Base-by-base conservation (phyloP, 2,329 filamentous ascomycete species). In the Colletotrichum sp. region DNA sequence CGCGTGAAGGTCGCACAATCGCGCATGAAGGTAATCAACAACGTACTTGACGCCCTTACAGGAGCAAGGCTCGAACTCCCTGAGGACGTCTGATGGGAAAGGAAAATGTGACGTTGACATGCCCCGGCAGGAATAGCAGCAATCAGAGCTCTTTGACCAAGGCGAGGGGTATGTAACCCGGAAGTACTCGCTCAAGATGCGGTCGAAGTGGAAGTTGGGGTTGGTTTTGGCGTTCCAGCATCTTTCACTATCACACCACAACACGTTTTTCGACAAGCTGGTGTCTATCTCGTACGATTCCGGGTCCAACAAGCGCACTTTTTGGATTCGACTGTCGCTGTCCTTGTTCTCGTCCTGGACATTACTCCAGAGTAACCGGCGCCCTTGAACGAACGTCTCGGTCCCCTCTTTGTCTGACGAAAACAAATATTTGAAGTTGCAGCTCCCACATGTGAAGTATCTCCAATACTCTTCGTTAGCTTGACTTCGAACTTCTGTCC, bases 11-110 rank as follows among this genome's bases (percentile, higher is more conserved):
- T 52, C 43, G 39, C 39, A 10, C 16, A 5, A 15, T 18, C 18
- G 39, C 39, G 18, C 39, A 5, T n/a, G 15, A 43, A 43, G 18
- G 39, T 43, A n/a, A 8, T 48, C 39, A 48, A 48, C 39, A 21
- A 48, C 18, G 18, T 48, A 4, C 1, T 21, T 13, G 43, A 21
- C n/a, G 43, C n/a, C 43, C 43, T 52, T 13, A 2, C n/a, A 52
- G 43, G 6, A 24, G n/a, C 43, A 52, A 13, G 0, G n/a, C n/a
- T 52, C 1, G 43, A 21, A 7, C 43, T 52, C n/a, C 43, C 7
- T 21, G 43, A 52, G 1, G 0, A 21, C 0, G n/a, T 52, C 43
- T 1, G 43, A 21, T 52, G 43, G 0, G 0, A 0, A 52, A 3
- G 43, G 10, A 52, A 0, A 52, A 21, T 52, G 43, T 24, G 43